Base-by-base conservation (phyloP, 805 yeast genomes). In the Yarrowia hollandica region DNA sequence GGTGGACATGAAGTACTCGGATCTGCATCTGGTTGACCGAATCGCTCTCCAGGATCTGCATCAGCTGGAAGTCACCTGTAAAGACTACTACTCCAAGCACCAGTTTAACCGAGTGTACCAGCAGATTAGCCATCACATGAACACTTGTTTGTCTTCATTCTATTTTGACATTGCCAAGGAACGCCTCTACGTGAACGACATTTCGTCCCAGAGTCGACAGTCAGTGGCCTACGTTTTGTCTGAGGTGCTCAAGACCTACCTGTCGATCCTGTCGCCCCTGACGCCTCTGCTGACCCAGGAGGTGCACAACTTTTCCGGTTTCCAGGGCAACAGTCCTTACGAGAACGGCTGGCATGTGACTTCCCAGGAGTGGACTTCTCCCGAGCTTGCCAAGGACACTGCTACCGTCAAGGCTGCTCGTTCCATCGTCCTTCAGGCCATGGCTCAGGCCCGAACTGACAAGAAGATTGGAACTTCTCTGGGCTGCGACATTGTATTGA, bases 101-200 rank as follows among this genome's bases (percentile, higher is more conserved):
- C 84, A 86, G 65, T 94, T 85, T 70, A 82, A 88, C 58, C 79
- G 82, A 62, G 86, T 87, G 7, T 78, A 90, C 25, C 85, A 85
- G 61, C 80, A 79, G 5, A 66, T 90, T 10, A 85, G 86, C 64
- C 79, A 81, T 60, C 90, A 89, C 67, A 78, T 90, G 77, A 89
- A 86, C 67, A 79, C 81, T 19, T 84, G 83, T 18, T 76, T 91
- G 60, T 90, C 97, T 18, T 82, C 97, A 0, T 75, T 85, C 26
- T 94, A 92, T 71, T 90, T 94, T 71, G 96, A 90, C 67, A 79
- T 88, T 25, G 81, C 86, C 35, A 94, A 94, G 67, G 98, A 94
- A 67, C 76, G 86, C 50, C 76, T 94, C 15, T 94, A 94, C 69
- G 86, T 96, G 0, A 94, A 88, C 62, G 63, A 70, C 0, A 54